These are phyloP conservation scores for Fusarium nygamai DNA, from an alignment of 2,329 filamentous ascomycete genomes.

Conservation along the genomic window DNA sequence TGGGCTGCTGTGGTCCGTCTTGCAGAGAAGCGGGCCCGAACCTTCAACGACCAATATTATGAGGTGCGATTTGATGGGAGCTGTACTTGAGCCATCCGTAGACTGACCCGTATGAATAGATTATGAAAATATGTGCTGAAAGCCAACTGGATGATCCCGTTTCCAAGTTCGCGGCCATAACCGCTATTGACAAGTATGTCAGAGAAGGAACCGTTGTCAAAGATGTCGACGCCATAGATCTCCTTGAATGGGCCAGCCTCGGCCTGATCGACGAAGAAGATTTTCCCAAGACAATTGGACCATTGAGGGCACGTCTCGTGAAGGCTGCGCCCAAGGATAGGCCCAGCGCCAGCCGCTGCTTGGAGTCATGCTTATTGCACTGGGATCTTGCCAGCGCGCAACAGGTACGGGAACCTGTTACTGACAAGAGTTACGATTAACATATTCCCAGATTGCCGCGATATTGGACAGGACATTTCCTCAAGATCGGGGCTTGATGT, in stretches of 20 bases:
- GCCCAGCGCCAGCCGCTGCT: slow-evolving; percentile 53
- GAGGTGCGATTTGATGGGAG: slow-evolving; percentile 51
- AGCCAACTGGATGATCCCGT: slow-evolving; percentile 61
- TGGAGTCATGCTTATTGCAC: slow-evolving; percentile 63
- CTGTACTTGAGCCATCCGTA: background rate
- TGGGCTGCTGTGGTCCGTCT: slow-evolving; percentile 63
- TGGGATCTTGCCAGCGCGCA: slow-evolving; percentile 68
- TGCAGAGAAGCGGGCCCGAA: slow-evolving; percentile 61
- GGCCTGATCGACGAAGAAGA: slow-evolving; percentile 52
- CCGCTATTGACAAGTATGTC: slow-evolving; percentile 57
- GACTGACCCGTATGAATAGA: slow-evolving; percentile 44
- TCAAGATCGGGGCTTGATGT: slow-evolving; percentile 59
- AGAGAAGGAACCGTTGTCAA: slow-evolving; percentile 57
- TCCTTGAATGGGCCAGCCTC: slow-evolving; percentile 64
- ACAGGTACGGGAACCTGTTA: slow-evolving; percentile 53
- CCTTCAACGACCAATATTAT: slow-evolving; percentile 65
- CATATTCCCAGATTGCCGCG: slow-evolving; percentile 57
- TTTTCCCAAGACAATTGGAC: slow-evolving; percentile 60
- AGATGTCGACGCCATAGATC: slow-evolving; percentile 62
- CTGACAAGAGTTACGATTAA: background rate
- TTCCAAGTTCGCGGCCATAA: slow-evolving; percentile 56
- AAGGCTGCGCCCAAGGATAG: slow-evolving; percentile 63
- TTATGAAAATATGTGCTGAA: slow-evolving; percentile 61
- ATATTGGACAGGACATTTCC: slow-evolving; percentile 62
- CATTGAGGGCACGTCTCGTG: slow-evolving; percentile 60